Percentiles rank a stretch among this genome's conserved stretches.
Conservation (phyloP, 176 grass and related monocot genomes). For the Cenchrus purpureus region DNA sequence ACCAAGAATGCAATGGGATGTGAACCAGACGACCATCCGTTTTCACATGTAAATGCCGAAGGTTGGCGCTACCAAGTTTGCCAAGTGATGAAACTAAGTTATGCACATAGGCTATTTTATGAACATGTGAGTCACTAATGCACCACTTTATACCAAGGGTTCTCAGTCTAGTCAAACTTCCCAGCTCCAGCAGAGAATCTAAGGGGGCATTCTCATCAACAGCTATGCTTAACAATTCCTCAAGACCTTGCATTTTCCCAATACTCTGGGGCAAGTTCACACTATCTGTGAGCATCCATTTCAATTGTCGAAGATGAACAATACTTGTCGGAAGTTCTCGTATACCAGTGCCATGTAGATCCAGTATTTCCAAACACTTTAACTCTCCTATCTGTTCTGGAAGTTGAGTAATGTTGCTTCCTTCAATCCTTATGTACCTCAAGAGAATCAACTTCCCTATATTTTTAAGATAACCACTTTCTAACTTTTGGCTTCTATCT, state of each 20-base stretch:
- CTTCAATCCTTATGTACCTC: conserved; percentile 5
- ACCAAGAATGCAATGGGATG: conserved; percentile 30
- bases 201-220: neutral
- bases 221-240: neutral
- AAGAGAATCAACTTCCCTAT: conserved; percentile 16
- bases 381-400: conserved; percentile 27
- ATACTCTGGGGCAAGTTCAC: neutral
- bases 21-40: neutral
- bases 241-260: conserved; percentile 10
- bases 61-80: neutral
- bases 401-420: neutral
- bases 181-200: neutral
- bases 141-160: neutral
- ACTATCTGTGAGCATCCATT: rapidly evolving
- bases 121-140: neutral
- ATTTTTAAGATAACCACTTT: neutral
- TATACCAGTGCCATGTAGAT: neutral
- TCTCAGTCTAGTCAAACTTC: conserved; percentile 9
- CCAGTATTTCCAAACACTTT: conserved; percentile 18
- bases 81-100: conserved; percentile 11
- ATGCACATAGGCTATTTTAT: neutral
- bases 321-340: neutral
- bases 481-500: neutral
- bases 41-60: neutral
- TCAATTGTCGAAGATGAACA: neutral